Conservation (phyloP, 805 yeast genomes). For the Candida yuanshanica region DNA sequence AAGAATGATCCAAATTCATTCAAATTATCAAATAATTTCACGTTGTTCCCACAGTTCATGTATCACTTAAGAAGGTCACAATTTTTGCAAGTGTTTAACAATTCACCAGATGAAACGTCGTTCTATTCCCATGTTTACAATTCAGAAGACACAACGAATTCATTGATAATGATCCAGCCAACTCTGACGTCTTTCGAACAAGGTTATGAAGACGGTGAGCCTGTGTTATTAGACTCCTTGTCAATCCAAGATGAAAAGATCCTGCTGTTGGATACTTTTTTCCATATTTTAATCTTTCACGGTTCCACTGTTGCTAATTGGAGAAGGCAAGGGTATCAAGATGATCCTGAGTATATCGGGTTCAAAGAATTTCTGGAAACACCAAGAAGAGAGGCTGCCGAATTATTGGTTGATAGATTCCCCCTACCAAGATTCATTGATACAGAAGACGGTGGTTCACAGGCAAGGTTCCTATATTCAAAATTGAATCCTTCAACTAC, state of each 20-base stretch:
- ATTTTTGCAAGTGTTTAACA: constrained; percentile 59
- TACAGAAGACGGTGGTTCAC: constrained; percentile 73
- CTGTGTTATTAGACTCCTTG: constrained; percentile 58
- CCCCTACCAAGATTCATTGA: constrained; percentile 70
- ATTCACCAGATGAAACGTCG: constrained; percentile 69
- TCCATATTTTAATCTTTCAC: constrained; percentile 62
- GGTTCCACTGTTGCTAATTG: constrained; percentile 64
- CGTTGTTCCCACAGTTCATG: constrained; percentile 60
- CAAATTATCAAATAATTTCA: constrained; percentile 41
- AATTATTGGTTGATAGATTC: constrained; percentile 56
- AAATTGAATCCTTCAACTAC: constrained; percentile 63
- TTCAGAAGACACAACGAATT: constrained; percentile 55
- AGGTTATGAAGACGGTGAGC: constrained; percentile 44
- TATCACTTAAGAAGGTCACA: constrained; percentile 63
- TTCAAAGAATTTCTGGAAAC: constrained; percentile 54
- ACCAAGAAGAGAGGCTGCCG: constrained; percentile 63
- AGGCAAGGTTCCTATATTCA: constrained; percentile 65
- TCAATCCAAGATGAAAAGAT: constrained; percentile 55
- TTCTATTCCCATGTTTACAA: constrained; percentile 57
- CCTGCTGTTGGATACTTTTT: constrained; percentile 58
- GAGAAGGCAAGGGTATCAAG: constrained; percentile 60
- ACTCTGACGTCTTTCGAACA: constrained; percentile 52
- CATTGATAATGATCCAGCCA: constrained; percentile 67
- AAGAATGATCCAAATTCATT: constrained; percentile 44
- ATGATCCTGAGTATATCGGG: constrained; percentile 51